Base-by-base conservation (phyloP, 1,139 yeast species). In the Magnusiomyces tetraspermus region DNA sequence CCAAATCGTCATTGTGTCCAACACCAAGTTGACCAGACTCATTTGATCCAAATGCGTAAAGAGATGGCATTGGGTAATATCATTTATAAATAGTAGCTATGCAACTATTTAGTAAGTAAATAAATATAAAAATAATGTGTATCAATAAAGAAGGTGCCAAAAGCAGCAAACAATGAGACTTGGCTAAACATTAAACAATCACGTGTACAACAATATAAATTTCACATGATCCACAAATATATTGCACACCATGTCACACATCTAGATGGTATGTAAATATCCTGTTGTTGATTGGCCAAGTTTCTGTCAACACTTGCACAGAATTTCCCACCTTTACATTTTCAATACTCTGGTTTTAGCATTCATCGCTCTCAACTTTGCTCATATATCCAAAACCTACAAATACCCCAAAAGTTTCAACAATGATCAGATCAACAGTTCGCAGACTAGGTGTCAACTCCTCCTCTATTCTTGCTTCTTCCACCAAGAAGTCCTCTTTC, bases 1-100 rank as follows among this genome's bases (percentile, higher is more conserved):
- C 60, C 28, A 73, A 63, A 64, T 90, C 97, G 1, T 76, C 76
- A 46, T 71, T 71, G 51, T 78, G 76, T 0, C 76, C 77, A 1
- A 78, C 66, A 1, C 97, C 97, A 50, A 90, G 73, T 64, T 90
- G 97, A 53, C 68, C 80, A 48, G 69, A 72, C 1, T 96, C 96
- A 68, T 90, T 90, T 1, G 96, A 88, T 0, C 97, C 97, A 66
- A 94, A 82, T 1, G 79, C 71, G 40, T 72, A 71, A 8, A 81
- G 63, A 2, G 48, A n/a, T 30, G 51, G 59, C 61, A 65, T 42
- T 28, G 33, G n/a, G n/a, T n/a, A n/a, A n/a, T n/a, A n/a, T n/a
- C n/a, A n/a, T n/a, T n/a, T n/a, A n/a, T n/a, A n/a, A n/a, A n/a
- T n/a, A n/a, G n/a, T n/a, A n/a, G n/a, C n/a, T n/a, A n/a, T n/a